Base-by-base conservation (phyloP, 345 rosid species). In the Eucalyptus polyanthemos region DNA sequence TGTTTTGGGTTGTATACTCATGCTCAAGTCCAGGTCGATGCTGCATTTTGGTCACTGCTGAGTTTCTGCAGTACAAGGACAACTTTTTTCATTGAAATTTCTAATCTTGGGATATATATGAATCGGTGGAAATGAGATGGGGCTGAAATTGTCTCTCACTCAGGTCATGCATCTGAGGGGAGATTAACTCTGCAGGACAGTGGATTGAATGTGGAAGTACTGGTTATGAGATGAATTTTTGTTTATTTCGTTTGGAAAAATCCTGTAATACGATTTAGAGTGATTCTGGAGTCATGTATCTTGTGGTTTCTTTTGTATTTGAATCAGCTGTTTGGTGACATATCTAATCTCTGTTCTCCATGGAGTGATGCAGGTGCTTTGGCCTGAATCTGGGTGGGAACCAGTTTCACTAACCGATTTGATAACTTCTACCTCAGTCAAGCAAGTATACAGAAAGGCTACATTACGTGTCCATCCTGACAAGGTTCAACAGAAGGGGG, bases 401-500 rank as follows among this genome's bases (percentile, higher is more conserved):
- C 92, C 98, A 49, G 94, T 96, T 92, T 93, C 99, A 17, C 89
- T 98, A 88, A 95, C 99, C 60, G 99, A 98, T 94, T 92, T 98
- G 92, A 96, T 97, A 87, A 95, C 99, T 88, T 95, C 99, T 72
- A 31, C 94, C 40, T 93, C 98, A 17, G 99, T 98, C 67, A 98
- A 97, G 93, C 97, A 97, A 88, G 98, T 96, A 6, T 98, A 96
- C 89, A 94, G 96, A 88, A 98, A 94, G 94, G 98, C 99, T 91
- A 92, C 96, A 15, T 88, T 97, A 87, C 95, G 90, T 89, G 94
- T 98, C 86, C 99, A 98, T 91, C 99, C 99, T n/a, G 99, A 98
- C 88, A 98, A 98, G 94, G 99, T 97, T 90, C 99, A 97, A 90
- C 99, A 97, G 93, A 98, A 97, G 91, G 99, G 99, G 89, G 97